These are phyloP conservation scores for Stygiomarasmius scandens DNA, from an alignment of 1,284 basidiomycete genomes.

Conservation along the genomic window DNA sequence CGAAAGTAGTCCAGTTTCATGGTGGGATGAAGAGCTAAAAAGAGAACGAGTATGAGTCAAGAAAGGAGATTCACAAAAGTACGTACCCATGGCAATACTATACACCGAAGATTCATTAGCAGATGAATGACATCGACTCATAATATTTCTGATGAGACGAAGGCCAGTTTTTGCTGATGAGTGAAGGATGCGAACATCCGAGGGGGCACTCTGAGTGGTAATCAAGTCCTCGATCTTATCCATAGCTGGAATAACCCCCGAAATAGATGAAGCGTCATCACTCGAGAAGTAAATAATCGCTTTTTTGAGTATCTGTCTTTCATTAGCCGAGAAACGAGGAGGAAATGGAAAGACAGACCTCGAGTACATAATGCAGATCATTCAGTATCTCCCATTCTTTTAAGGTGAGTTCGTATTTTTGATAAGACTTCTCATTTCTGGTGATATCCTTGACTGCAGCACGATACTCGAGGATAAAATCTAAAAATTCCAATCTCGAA, in stretches of 20 bases:
- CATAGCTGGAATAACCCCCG: constrained; percentile 36
- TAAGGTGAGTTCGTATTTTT: too few relatives aligned
- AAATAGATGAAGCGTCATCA: constrained; percentile 33
- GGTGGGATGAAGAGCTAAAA: neutral
- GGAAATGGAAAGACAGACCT: neutral
- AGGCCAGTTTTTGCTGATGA: constrained; percentile 12
- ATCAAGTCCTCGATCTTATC: constrained; percentile 31
- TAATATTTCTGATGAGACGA: constrained; percentile 19
- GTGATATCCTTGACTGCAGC: too few relatives aligned
- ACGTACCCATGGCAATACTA: constrained; percentile 26
- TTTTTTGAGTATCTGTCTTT: constrained; percentile 6
- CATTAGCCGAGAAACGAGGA: neutral
- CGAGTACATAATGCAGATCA: too few relatives aligned
- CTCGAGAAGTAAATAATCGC: constrained; percentile 23
- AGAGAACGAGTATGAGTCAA: too few relatives aligned
- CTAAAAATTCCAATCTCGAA: too few relatives aligned
- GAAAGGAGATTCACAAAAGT: neutral
- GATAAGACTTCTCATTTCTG: too few relatives aligned
- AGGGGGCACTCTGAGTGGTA: constrained; percentile 1
- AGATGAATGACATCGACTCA: constrained; percentile 27
- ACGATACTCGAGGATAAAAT: too few relatives aligned
- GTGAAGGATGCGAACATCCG: constrained; percentile 13
- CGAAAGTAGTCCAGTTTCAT: neutral
- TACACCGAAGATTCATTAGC: constrained; percentile 24
- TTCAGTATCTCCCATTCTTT: too few relatives aligned